Conservation (phyloP, 352 stramenopile genomes). For the Globisporangium radiosum region DNA sequence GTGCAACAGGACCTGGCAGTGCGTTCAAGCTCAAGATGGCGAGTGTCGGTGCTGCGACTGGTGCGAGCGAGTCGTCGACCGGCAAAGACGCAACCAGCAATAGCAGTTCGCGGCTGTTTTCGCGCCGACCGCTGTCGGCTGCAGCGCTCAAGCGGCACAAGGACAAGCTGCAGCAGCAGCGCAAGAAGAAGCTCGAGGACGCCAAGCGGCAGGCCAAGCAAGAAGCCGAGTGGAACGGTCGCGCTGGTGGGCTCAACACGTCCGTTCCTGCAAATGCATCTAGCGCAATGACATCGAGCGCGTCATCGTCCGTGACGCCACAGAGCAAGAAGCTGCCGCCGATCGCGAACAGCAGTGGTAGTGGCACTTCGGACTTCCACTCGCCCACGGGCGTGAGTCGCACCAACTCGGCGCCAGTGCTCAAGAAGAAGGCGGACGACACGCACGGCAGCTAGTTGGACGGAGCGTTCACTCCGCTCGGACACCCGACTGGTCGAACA, state of each 20-base stretch:
- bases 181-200: constrained; percentile 64
- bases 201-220: constrained; percentile 43
- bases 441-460: no score
- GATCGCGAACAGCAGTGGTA: constrained; percentile 23
- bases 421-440: constrained; percentile 38
- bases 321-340: constrained; percentile 60
- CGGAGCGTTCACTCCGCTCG: no score
- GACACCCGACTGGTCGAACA: no score
- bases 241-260: constrained; percentile 61
- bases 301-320: constrained; percentile 2
- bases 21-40: constrained; percentile 58
- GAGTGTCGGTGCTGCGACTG: constrained; percentile 15
- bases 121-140: constrained; percentile 44
- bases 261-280: constrained; percentile 1
- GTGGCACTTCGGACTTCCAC: constrained; percentile 8
- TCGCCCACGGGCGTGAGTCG: constrained; percentile 29
- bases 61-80: constrained; percentile 10
- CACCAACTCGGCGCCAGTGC: constrained; percentile 53
- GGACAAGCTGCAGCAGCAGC: constrained; percentile 49
- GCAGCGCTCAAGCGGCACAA: constrained; percentile 72
- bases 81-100: constrained; percentile 30
- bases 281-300: constrained; percentile 1
- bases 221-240: constrained; percentile 75
- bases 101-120: constrained; percentile 57
- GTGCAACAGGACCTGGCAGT: constrained; percentile 23